Conservation (phyloP, 176 grass and related monocot species). For the Paspalum notatum region DNA sequence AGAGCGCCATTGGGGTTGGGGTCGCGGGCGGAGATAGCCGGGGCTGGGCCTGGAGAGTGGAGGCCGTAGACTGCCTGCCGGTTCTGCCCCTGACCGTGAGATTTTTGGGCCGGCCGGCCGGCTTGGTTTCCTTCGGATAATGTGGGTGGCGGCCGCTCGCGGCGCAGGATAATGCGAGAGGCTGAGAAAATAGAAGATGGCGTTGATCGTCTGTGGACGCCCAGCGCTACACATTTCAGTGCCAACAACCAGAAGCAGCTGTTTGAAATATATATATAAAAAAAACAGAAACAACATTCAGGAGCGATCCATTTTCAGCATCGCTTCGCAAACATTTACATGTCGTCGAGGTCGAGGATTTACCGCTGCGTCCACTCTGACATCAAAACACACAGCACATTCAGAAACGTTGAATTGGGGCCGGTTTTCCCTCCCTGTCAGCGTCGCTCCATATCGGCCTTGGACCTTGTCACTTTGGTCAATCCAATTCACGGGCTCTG, state of each 20-base stretch:
- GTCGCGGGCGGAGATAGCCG: background rate
- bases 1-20: slow-evolving; percentile 45
- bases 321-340: too few species aligned
- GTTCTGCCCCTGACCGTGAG: slow-evolving; percentile 9
- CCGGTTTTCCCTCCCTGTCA: background rate
- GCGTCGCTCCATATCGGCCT: background rate
- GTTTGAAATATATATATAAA: background rate
- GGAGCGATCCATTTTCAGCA: background rate
- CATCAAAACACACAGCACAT: background rate
- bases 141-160: background rate
- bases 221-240: background rate
- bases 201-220: background rate
- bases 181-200: background rate
- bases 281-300: background rate
- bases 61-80: background rate
- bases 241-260: too few species aligned
- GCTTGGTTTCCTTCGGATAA: slow-evolving; percentile 42
- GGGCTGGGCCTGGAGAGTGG: background rate
- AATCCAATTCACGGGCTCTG: slow-evolving; percentile 1
- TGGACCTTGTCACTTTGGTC: slow-evolving; percentile 4
- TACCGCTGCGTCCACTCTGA: too few species aligned
- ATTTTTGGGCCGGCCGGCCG: slow-evolving; percentile 14
- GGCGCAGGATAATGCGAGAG: slow-evolving; percentile 33
- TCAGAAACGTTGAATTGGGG: background rate
- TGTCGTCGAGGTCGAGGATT: too few species aligned